Base-by-base conservation (phyloP, 805 yeast genomes). In the Danielia reshetovae region DNA sequence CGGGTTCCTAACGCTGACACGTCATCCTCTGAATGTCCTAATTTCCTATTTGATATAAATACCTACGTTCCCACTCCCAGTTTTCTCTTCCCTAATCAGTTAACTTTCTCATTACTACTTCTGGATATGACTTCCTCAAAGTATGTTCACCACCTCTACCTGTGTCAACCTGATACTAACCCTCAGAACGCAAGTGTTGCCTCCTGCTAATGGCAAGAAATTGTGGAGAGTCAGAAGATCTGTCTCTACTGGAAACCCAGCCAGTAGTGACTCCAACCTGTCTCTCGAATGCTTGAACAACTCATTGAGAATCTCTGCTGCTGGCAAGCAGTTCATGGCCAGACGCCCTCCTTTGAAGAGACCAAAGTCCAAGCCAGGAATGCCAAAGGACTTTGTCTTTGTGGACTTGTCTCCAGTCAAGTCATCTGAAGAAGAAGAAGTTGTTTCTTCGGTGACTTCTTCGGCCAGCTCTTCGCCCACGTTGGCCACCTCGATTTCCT, bases 141-240 rank as follows among this genome's bases (percentile, higher is more conserved):
- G 35, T 35, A 35, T 30, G 38, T 35, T 8, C 12, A 14, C 15
- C 24, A 16, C 17, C 24, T 19, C 27, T 17, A 36, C 34, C n/a
- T 19, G 22, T 7, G 22, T 19, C 32, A 39, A 24, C 18, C 11
- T 7, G 16, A 12, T 15, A 5, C 33, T 30, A 24, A 6, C 5
- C 6, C 14, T 5, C 33, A 42, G 32, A 16, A 42, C 39, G 46
- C 44, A 46, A 48, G 50, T 55, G 17, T 44, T 54, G 42, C 71
- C 71, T 34, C 71, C 72, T 30, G 68, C 70, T 38, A 65, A 66
- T 46, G 72, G 72, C 25, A 65, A 59, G 36, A 67, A 65, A 40
- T 52, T 65, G 42, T 67, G 72, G 72, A 61, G 72, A 53, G 69
- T 65, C 29, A 65, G 60, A 46, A 55, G 60, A 40, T 27, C 53